Conservation (phyloP, 805 yeast genomes). For the Kodamaea kakaduensis region DNA sequence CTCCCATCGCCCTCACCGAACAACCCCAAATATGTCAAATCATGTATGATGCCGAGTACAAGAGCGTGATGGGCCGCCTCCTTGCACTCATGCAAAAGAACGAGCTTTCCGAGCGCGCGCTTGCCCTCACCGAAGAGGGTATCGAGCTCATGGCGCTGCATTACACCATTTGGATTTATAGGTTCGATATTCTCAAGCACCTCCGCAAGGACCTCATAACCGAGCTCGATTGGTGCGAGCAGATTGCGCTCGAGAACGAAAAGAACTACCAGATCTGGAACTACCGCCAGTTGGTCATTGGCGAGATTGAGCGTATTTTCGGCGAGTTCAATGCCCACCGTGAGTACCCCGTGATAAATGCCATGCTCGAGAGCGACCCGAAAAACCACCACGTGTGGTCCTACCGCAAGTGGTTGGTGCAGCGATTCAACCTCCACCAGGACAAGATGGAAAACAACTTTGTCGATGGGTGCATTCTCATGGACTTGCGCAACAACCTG, state of each 20-base stretch:
- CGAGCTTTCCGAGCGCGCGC: constrained; percentile 70
- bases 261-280: constrained; percentile 98
- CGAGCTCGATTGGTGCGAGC: constrained; percentile 80
- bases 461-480: constrained; percentile 43
- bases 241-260: constrained; percentile 67
- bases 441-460: constrained; percentile 49
- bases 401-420: constrained; percentile 78
- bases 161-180: constrained; percentile 82
- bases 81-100: constrained; percentile 53
- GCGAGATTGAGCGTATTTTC: constrained; percentile 19
- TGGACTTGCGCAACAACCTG: constrained; percentile 82
- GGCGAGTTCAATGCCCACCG: constrained; percentile 37
- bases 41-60: constrained; percentile 70
- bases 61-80: constrained; percentile 53
- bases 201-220: constrained; percentile 37
- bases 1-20: constrained; percentile 39
- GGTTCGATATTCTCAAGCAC: constrained; percentile 48
- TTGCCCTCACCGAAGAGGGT: constrained; percentile 59
- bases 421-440: constrained; percentile 45
- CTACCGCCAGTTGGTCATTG: constrained; percentile 68
- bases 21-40: constrained; percentile 57
- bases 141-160: constrained; percentile 79
- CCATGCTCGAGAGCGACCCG: constrained; percentile 71
- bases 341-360: constrained; percentile 62
- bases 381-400: constrained; percentile 98